A percentile compares a stretch with the other conserved stretches of the same genome.
These are phyloP conservation scores for Zalerion maritima DNA, from an alignment of 495 filamentous ascomycete genomes.

Conservation along the genomic window DNA sequence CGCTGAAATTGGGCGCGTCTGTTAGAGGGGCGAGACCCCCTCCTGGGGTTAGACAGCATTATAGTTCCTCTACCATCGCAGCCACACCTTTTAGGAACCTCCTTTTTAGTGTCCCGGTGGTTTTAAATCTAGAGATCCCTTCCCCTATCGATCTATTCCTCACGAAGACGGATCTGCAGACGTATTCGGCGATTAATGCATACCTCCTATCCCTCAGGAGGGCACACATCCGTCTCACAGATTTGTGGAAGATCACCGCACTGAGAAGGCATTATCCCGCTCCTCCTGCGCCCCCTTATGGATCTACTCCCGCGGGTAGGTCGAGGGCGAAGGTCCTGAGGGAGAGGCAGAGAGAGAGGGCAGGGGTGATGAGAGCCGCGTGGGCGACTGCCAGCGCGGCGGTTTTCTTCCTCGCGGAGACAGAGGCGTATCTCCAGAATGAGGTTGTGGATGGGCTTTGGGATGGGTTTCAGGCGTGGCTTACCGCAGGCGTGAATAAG, in stretches of 20 bases:
- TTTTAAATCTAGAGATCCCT: slow-evolving; percentile 54
- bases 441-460: slow-evolving; percentile 74
- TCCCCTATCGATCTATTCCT: slow-evolving; percentile 84
- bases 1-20: slow-evolving; percentile 6
- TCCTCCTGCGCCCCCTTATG: slow-evolving; percentile 48
- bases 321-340: slow-evolving; percentile 40
- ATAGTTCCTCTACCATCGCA: slow-evolving; percentile 20
- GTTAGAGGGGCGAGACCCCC: slow-evolving; percentile 4
- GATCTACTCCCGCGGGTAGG: slow-evolving; percentile 41
- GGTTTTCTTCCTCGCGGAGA: slow-evolving; percentile 74
- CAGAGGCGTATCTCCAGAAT: slow-evolving; percentile 74
- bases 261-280: slow-evolving; percentile 63
- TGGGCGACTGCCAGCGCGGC: slow-evolving; percentile 80
- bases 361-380: slow-evolving; percentile 51
- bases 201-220: slow-evolving; percentile 76
- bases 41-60: slow-evolving; percentile 6
- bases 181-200: slow-evolving; percentile 69
- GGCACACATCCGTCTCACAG: slow-evolving; percentile 64
- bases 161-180: slow-evolving; percentile 52
- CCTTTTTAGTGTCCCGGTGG: slow-evolving; percentile 62
- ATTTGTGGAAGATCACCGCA: slow-evolving; percentile 69
- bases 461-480: slow-evolving; percentile 43
- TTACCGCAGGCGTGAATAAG: slow-evolving; percentile 20
- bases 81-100: slow-evolving; percentile 58
- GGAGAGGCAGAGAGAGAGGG: slow-evolving; percentile 41